These are phyloP conservation scores for Hymenoscyphus occultus DNA, from an alignment of 2,329 filamentous ascomycete genomes.

Conservation along the genomic window DNA sequence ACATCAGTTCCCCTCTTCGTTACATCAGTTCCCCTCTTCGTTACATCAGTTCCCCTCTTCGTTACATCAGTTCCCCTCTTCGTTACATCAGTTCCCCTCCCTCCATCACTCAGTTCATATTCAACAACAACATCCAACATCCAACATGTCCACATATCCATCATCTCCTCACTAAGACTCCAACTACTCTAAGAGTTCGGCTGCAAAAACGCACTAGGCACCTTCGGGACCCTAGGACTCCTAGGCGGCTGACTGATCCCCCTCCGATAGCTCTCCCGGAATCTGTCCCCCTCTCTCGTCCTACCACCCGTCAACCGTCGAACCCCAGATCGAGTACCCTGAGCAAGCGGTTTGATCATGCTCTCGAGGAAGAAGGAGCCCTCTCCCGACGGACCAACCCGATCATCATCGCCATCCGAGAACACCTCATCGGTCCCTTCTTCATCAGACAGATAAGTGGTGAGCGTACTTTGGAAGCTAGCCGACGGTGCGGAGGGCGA, in stretches of 20 bases:
- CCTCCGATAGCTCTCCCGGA: conserved; percentile 32
- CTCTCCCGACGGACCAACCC: conserved; percentile 36
- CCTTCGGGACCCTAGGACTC: conserved; percentile 35
- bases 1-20: too few relatives aligned
- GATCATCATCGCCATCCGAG: conserved; percentile 75
- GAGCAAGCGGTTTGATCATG: conserved; percentile 57
- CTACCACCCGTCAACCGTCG: conserved; percentile 59
- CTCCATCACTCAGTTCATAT: too few relatives aligned
- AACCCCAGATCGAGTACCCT: conserved; percentile 57
- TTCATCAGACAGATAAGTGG: conserved; percentile 71
- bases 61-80: too few relatives aligned
- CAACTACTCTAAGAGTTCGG: conserved; percentile 7
- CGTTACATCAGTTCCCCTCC: too few relatives aligned
- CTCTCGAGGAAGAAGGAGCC: conserved; percentile 56
- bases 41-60: too few relatives aligned
- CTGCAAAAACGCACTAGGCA: conserved; percentile 32
- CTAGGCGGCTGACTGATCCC: conserved; percentile 32
- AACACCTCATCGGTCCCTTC: conserved; percentile 70
- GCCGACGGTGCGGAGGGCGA: conserved; percentile 63
- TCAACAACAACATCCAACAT: too few relatives aligned
- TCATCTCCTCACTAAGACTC: conserved; percentile 19
- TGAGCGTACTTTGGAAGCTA: conserved; percentile 53
- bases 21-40: too few relatives aligned
- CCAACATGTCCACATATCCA: conserved; percentile 1
- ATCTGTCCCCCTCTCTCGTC: conserved; percentile 33